Evolutionary conservation across 306 rosid genomes (phyloP), one percentile per base, ranked within the genome.

Genomic region (Clitoria ternatea): DNA sequence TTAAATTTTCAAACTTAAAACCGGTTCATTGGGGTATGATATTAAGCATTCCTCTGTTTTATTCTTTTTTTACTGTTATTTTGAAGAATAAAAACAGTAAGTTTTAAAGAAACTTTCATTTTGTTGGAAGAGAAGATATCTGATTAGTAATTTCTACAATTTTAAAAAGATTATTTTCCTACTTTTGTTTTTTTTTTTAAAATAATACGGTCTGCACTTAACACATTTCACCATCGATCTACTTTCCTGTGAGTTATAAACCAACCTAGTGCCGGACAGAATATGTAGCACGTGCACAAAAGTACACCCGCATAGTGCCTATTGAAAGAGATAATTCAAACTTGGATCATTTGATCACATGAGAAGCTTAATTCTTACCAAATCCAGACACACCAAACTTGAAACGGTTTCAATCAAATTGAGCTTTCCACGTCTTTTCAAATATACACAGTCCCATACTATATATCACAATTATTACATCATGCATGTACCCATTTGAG

Each of bases 261-360:
- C 77, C 70, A 78, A 48, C 77, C 75, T 74, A 75, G 75, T 53
- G 43, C 27, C 66, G 33, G 39, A 59, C 49, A 71, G 90, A 89
- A 87, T 83, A 87, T 68, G 11, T 80, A 67, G 82, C 89, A 87
- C 89, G 88, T 90, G 88, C 86, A 57, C 75, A 69, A 84, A 70
- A 71, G 79, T 82, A 90, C 93, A 84, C 70, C 78, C 81, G 72
- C 73, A 70, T 79, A 79, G 72, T 74, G 70, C 66, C 86, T 62
- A 52, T 59, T 57, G 55, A 60, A 68, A 80, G 26, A 69, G 48
- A 69, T 54, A 14, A 61, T 23, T n/a, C 73, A 48, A 35, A 37
- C 13, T 49, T 50, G 1, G 22, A 36, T 24, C 48, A 18, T 8
- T 8, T 57, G 11, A 64, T 57, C 74, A 53, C 55, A 59, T 61